phyloP scores from a whole-genome alignment of 2,329 filamentous ascomycete species.

The Acarospora socialis region DNA sequence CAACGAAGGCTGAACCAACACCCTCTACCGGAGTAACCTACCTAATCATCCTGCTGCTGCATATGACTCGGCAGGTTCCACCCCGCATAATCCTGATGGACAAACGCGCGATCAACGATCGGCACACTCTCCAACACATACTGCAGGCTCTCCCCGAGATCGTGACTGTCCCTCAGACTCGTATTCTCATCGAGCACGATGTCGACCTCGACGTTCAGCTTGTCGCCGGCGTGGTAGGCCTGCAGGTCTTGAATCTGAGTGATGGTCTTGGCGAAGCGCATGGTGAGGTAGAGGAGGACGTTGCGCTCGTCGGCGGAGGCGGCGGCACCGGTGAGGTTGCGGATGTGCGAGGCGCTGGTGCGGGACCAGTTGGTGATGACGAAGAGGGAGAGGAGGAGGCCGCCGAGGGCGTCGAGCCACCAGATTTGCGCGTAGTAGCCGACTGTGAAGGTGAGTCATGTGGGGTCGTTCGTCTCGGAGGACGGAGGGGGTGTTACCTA shows the following conservation, averaged over 20 bases:
- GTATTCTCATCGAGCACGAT: slow-evolving; percentile 68
- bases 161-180: slow-evolving; percentile 64
- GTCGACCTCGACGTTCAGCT: slow-evolving; percentile 71
- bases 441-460: slow-evolving; percentile 25
- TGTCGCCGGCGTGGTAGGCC: slow-evolving; percentile 74
- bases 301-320: slow-evolving; percentile 72
- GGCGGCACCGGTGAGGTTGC: slow-evolving; percentile 65
- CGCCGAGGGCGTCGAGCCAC: slow-evolving; percentile 73
- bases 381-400: slow-evolving; percentile 60
- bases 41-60: slow-evolving; percentile 11
- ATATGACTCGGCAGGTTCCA: slow-evolving; percentile 31
- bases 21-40: too few species aligned
- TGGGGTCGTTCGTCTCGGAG: slow-evolving; percentile 5
- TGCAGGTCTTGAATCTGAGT: slow-evolving; percentile 72
- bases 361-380: slow-evolving; percentile 69
- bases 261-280: slow-evolving; percentile 84
- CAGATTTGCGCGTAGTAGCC: slow-evolving; percentile 64
- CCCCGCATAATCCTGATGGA: slow-evolving; percentile 33
- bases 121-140: slow-evolving; percentile 77
- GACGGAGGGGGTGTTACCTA: slow-evolving; percentile 32
- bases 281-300: slow-evolving; percentile 75
- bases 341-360: slow-evolving; percentile 62
- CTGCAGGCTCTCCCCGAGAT: slow-evolving; percentile 62
- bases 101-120: slow-evolving; percentile 59
- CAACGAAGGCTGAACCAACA: too few species aligned